phyloP scores from a whole-genome alignment of 176 grass and related monocot species.

The Carex scoparia region DNA sequence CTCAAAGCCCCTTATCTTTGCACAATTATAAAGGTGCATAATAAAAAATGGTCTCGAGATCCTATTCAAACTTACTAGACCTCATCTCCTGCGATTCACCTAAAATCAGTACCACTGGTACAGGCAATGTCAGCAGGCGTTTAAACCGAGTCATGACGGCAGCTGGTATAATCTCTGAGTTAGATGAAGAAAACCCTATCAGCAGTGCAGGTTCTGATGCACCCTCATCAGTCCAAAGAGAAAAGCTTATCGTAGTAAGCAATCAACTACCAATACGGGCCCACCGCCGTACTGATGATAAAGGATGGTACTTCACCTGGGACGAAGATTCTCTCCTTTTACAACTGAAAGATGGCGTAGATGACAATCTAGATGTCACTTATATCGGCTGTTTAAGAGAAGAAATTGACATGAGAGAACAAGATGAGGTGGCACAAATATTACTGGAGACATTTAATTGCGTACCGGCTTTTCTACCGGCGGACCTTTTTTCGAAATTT shows the following conservation, averaged over 20 bases:
- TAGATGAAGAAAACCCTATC: constrained; percentile 34
- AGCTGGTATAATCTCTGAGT: constrained; percentile 37
- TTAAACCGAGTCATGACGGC: constrained; percentile 41
- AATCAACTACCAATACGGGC: constrained; percentile 46
- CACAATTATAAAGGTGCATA: neutral
- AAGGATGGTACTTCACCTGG: constrained; percentile 52
- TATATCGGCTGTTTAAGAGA: constrained; percentile 49
- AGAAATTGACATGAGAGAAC: constrained; percentile 36
- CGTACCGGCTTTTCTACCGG: constrained; percentile 41
- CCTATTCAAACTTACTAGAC: constrained; percentile 51
- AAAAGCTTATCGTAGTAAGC: constrained; percentile 45
- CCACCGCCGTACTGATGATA: constrained; percentile 26
- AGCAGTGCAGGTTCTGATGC: constrained; percentile 31
- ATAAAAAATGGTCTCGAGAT: constrained; percentile 46
- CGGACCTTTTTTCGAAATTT: constrained; percentile 36
- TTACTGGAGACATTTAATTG: constrained; percentile 39
- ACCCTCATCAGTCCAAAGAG: constrained; percentile 19
- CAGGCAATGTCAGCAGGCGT: constrained; percentile 23
- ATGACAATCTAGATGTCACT: constrained; percentile 34
- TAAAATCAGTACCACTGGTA: neutral
- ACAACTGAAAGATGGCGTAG: constrained; percentile 46
- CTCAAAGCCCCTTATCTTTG: neutral
- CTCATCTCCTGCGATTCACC: constrained; percentile 33
- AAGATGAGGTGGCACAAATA: constrained; percentile 41
- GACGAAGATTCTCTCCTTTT: constrained; percentile 51